phyloP scores from a whole-genome alignment of 2,329 filamentous ascomycete genomes.

The Arthrobotrys musiformis region DNA sequence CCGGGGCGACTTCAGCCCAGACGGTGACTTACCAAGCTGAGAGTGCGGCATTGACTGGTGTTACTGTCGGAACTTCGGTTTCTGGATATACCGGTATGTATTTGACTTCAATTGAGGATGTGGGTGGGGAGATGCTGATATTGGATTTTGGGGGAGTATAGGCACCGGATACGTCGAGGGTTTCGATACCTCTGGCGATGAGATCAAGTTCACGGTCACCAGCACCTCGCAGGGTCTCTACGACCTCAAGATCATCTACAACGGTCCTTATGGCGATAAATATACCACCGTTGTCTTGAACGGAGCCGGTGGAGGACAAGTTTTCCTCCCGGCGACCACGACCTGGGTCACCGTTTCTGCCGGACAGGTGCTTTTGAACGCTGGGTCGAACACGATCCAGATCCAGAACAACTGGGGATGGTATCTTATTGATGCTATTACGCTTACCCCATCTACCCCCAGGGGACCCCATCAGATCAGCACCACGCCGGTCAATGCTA shows the following conservation, averaged over 20 bases:
- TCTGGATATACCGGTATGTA: conserved; percentile 61
- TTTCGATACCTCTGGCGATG: conserved; percentile 64
- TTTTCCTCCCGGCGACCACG: conserved; percentile 63
- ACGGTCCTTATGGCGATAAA: conserved; percentile 66
- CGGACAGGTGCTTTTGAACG: conserved; percentile 65
- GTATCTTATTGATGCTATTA: conserved; percentile 66
- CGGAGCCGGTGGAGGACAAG: conserved; percentile 63
- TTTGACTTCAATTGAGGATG: neutral
- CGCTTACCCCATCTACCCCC: conserved; percentile 61
- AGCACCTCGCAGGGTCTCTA: conserved; percentile 63
- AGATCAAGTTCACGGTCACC: conserved; percentile 66
- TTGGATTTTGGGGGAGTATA: conserved; percentile 52
- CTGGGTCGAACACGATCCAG: conserved; percentile 65
- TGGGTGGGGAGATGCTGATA: neutral
- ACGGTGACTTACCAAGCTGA: conserved; percentile 63
- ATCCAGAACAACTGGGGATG: conserved; percentile 67
- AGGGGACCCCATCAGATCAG: conserved; percentile 64
- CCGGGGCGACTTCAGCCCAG: conserved; percentile 53
- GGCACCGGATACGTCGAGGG: conserved; percentile 66
- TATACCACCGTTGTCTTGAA: conserved; percentile 65
- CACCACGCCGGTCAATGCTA: conserved; percentile 61
- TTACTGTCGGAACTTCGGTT: conserved; percentile 62
- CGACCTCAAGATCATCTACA: conserved; percentile 65
- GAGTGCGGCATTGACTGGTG: conserved; percentile 63
- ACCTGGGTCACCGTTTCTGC: conserved; percentile 63